Percentiles rank a stretch among this genome's conserved stretches.
These are phyloP conservation scores for Ceratocystis papillata DNA, from an alignment of 2,329 filamentous ascomycete species.

Conservation along the genomic window DNA sequence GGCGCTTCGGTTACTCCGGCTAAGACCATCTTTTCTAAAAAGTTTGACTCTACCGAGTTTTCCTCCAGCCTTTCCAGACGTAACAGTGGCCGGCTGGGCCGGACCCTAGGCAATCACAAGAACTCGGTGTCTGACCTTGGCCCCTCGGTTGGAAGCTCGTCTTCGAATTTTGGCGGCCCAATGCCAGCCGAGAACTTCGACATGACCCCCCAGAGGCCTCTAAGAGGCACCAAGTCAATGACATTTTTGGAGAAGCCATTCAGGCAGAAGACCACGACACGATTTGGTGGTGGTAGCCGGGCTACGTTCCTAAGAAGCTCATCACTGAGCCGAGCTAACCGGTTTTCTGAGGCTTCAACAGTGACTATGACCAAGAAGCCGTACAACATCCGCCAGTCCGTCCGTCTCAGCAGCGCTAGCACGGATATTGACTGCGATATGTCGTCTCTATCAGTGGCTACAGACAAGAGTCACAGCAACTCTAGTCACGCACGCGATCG, in stretches of 20 bases:
- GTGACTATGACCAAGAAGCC: slow-evolving; percentile 4
- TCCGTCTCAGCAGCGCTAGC: slow-evolving; percentile 19
- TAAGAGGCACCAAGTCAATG: slow-evolving; percentile 24
- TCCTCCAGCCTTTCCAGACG: background rate
- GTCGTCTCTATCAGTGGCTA: background rate
- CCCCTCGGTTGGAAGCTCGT: background rate
- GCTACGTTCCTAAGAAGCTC: slow-evolving; percentile 18
- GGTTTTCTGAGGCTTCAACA: slow-evolving; percentile 19
- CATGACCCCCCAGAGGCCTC: background rate
- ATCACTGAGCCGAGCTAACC: slow-evolving; percentile 11
- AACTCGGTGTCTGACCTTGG: slow-evolving; percentile 19
- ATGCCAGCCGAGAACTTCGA: background rate
- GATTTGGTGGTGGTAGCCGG: slow-evolving; percentile 9
- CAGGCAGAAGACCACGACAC: slow-evolving; percentile 9
- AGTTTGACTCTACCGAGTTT: background rate
- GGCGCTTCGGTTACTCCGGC: background rate
- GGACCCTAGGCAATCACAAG: slow-evolving; percentile 13
- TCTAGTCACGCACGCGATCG: background rate
- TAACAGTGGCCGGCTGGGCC: slow-evolving; percentile 7
- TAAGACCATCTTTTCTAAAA: background rate
- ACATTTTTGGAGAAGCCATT: slow-evolving; percentile 23
- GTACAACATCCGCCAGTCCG: slow-evolving; percentile 21
- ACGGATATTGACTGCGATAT: slow-evolving; percentile 15
- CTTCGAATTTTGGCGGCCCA: background rate
- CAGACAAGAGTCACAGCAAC: slow-evolving; percentile 15